A percentile compares a stretch with the other conserved stretches of the same genome.
Evolutionary conservation across 2,329 filamentous ascomycete species (phyloP).

Genomic region (Scorias spongiosa): DNA sequence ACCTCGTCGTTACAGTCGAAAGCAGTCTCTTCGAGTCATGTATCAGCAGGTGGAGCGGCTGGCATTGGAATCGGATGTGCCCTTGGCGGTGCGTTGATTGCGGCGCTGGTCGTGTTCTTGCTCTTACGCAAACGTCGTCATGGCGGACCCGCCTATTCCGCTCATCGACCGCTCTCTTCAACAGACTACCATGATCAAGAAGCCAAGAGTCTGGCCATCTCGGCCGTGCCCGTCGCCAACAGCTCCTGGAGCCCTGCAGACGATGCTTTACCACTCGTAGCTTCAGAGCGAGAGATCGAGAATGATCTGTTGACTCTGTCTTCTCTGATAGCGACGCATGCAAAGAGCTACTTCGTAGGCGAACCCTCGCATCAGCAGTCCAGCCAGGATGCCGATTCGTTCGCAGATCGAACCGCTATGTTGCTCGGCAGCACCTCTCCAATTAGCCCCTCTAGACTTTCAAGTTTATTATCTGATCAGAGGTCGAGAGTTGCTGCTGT

Average conservation of each 20-base stretch:
- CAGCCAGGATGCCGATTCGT: neutral
- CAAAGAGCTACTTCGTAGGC: constrained; percentile 20
- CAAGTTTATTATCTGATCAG: constrained; percentile 12
- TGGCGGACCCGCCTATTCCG: neutral
- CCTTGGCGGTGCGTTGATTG: constrained; percentile 13
- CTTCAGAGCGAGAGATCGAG: neutral
- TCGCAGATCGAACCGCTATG: neutral
- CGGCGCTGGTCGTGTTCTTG: neutral
- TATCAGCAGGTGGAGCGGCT: constrained; percentile 14
- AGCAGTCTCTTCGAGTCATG: neutral
- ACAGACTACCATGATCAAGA: neutral
- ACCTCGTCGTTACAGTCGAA: too few species aligned
- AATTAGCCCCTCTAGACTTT: constrained; percentile 3
- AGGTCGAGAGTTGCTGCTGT: constrained; percentile 17
- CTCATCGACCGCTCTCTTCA: neutral
- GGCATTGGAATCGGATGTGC: constrained; percentile 24
- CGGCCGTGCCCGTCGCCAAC: neutral
- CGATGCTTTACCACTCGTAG: neutral
- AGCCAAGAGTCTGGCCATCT: neutral
- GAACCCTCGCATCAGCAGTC: constrained; percentile 12
- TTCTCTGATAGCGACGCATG: constrained; percentile 22
- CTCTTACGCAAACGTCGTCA: neutral
- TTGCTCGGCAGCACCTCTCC: neutral
- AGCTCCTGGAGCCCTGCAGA: neutral
- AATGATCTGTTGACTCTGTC: constrained; percentile 19